Evolutionary conservation across 305 asterid genomes (phyloP), one percentile per base, ranked within the genome.

Genomic region (Solanum hybrid): DNA sequence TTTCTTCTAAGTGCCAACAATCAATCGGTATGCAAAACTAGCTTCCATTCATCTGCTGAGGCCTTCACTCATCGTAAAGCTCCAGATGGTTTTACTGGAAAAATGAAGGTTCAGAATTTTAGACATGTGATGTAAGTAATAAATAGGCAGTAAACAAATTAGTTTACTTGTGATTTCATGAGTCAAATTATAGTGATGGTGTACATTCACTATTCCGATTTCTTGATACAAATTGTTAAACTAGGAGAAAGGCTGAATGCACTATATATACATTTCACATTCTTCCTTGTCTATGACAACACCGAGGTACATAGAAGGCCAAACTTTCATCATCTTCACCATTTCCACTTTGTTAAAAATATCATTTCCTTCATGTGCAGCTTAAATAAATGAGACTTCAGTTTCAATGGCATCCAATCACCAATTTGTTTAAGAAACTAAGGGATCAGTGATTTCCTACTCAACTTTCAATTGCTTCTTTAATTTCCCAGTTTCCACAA

Each of bases 71-170:
- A 31, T 57, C 14, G 13, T 57, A 57, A 51, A 32, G 77, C 27
- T 85, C 88, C 88, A 85, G 36, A 85, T 11, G 88, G 88, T 57
- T 85, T 57, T 31, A 85, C 88, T 85, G 77, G 70, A 85, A 57
- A 85, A 57, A 12, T 6, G 26, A 57, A 85, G 41, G 32, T 27
- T 57, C 78, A 85, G 36, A 57, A 32, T n/a, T 57, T 57, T 85
- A 57, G 88, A 57, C 32, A 31, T 51, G 72, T 61, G 72, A 61
- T 61, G 31, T 3, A 37, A 85, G 61, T 22, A 85, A 85, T 51
- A 85, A 84, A 57, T 85, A 51, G 88, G 88, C 77, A 57, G 22
- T 32, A 32, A 34, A 31, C 36, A 12, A 22, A 85, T 32, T 32
- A 45, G 68, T 84, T 29, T 41, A 84, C 31, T 84, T 45, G 75